Conservation (phyloP, 345 rosid genomes). For the Aurinia saxatilis region DNA sequence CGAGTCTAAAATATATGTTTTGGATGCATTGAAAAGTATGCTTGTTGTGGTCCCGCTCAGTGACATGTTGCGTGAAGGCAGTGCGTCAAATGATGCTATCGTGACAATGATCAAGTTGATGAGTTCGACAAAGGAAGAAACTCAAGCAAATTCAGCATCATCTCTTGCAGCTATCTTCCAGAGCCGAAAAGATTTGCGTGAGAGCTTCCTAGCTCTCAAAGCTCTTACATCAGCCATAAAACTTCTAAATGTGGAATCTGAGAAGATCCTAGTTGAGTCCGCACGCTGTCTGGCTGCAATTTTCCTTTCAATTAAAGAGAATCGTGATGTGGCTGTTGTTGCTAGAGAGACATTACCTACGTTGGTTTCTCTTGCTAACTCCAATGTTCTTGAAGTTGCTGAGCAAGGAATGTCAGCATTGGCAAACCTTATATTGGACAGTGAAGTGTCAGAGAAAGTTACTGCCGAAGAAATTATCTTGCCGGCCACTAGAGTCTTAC, state of each 20-base stretch:
- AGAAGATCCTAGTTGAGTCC: slow-evolving; percentile 67
- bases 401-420: slow-evolving; percentile 94
- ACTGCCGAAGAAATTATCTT: slow-evolving; percentile 70
- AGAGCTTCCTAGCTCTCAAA: slow-evolving; percentile 75
- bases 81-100: slow-evolving; percentile 98
- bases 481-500: slow-evolving; percentile 89
- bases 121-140: slow-evolving; percentile 83
- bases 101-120: slow-evolving; percentile 90
- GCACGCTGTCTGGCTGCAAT: slow-evolving; percentile 79
- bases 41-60: slow-evolving; percentile 74
- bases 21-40: slow-evolving; percentile 96
- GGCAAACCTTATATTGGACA: slow-evolving; percentile 91
- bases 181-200: slow-evolving; percentile 84
- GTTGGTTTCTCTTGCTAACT: slow-evolving; percentile 63
- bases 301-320: slow-evolving; percentile 86
- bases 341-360: slow-evolving; percentile 76
- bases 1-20: slow-evolving; percentile 86
- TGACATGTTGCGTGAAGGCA: slow-evolving; percentile 86
- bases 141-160: slow-evolving; percentile 93
- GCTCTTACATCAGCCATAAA: slow-evolving; percentile 68
- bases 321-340: slow-evolving; percentile 81
- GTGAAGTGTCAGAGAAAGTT: slow-evolving; percentile 71
- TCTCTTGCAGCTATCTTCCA: slow-evolving; percentile 90
- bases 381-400: slow-evolving; percentile 71
- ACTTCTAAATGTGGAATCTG: slow-evolving; percentile 70